Evolutionary conservation across 2,329 filamentous ascomycete species (phyloP).

Genomic region (Ascochyta koolunga): DNA sequence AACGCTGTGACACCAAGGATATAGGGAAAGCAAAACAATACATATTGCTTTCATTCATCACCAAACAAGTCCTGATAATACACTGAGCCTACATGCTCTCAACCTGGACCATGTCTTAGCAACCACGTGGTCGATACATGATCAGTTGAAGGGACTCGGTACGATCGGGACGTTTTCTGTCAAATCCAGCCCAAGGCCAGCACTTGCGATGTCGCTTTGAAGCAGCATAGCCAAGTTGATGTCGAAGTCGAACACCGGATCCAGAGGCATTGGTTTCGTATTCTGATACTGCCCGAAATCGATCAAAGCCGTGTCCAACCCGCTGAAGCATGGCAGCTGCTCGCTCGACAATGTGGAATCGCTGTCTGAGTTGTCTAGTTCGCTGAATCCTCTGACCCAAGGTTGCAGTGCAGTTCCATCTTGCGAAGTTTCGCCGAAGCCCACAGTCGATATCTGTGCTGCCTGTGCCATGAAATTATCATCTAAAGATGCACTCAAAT

Average conservation of each 20-base stretch:
- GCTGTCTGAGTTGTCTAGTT: neutral
- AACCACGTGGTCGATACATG: neutral
- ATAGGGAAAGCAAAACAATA: neutral
- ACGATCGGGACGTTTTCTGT: neutral
- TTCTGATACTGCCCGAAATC: neutral
- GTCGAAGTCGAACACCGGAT: constrained; percentile 11
- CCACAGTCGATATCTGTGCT: constrained; percentile 14
- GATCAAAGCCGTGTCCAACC: neutral
- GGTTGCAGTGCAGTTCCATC: constrained; percentile 12
- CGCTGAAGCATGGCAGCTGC: neutral
- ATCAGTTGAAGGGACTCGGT: neutral
- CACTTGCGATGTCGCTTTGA: constrained; percentile 5
- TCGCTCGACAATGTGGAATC: constrained; percentile 4
- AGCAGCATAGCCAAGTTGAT: constrained; percentile 17
- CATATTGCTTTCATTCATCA: neutral
- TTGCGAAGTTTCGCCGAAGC: constrained; percentile 7
- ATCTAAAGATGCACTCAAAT: constrained; percentile 15
- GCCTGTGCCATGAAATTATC: constrained; percentile 14
- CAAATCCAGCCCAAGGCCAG: neutral
- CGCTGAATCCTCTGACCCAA: neutral
- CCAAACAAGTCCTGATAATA: neutral
- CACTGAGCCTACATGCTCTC: neutral
- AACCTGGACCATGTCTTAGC: neutral
- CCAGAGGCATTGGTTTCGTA: neutral
- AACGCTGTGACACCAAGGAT: neutral